A percentile compares a stretch with the other conserved stretches of the same genome.
These are phyloP conservation scores for Picea mariana DNA, from an alignment of 83 land plant genomes.

Conservation along the genomic window DNA sequence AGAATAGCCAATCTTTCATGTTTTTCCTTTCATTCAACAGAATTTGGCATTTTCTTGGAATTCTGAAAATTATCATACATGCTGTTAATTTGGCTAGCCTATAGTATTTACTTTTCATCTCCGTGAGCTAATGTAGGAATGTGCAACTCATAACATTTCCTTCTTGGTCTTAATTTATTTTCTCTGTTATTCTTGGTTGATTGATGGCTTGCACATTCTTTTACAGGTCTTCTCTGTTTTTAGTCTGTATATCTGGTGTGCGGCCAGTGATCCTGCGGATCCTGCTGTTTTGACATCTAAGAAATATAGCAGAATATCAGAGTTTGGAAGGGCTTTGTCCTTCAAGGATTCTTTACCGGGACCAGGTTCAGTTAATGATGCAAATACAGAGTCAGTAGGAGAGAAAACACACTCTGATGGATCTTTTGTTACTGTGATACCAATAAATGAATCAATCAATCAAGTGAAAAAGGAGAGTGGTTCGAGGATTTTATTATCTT, in stretches of 20 bases:
- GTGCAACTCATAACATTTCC: neutral
- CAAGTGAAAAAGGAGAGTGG: slow-evolving; percentile 12
- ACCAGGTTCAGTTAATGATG: slow-evolving; percentile 6
- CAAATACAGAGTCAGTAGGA: neutral
- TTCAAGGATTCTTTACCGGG: slow-evolving; percentile 12
- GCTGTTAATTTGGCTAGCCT: no score
- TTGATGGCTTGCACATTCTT: neutral
- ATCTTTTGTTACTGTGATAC: slow-evolving; percentile 8
- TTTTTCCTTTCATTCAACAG: neutral
- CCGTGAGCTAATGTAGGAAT: neutral
- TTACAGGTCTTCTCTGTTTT: slow-evolving; percentile 61
- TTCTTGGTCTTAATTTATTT: no score
- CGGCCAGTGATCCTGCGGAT: slow-evolving; percentile 83
- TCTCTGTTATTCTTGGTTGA: neutral
- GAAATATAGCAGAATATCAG: neutral
- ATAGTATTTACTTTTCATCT: neutral
- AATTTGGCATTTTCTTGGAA: neutral
- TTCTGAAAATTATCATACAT: neutral
- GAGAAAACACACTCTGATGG: neutral
- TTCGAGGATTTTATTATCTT: neutral
- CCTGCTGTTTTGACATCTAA: slow-evolving; percentile 31
- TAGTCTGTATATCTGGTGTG: slow-evolving; percentile 78
- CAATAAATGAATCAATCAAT: neutral
- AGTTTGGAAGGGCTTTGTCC: slow-evolving; percentile 13
- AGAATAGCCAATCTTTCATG: neutral